Evolutionary conservation across 2,329 filamentous ascomycete genomes (phyloP), one percentile per base, ranked within the genome.

Genomic region (Arthrobotrys sinensis): DNA sequence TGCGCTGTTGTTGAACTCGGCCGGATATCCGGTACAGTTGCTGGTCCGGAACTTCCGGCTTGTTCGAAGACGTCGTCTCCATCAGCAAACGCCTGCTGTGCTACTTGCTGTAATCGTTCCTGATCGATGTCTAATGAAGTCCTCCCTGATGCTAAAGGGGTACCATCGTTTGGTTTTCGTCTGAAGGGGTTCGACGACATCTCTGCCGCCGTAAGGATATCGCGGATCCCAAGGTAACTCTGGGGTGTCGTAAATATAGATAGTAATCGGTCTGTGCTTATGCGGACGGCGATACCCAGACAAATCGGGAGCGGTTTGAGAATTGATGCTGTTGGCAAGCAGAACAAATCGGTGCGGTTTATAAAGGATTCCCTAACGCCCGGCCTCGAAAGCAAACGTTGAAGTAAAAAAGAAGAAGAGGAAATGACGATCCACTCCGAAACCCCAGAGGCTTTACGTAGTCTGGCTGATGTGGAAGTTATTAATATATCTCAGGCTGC

Each of bases 121-220:
- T 79, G 65, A 28, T 79, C 76, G 68, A 73, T 73, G 19, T 79
- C 76, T 5, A 79, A 40, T 40, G 76, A 79, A 45, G 68, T 73
- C 40, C 76, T 79, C 16, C 68, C 68, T n/a, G 76, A 79, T 32
- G 55, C 76, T 32, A 68, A 68, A 34, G 68, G 63, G 60, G 68
- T 73, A 36, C 69, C 63, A 46, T 77, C 64, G 53, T 69, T 73
- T 36, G 34, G 52, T 69, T 79, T 79, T 65, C 76, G 76, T 46
- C 76, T 63, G 34, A 79, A 79, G 21, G 76, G 76, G 55, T 79
- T 79, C 10, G 76, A 79, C 76, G 73, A 77, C 73, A 77, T 77
- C 60, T 71, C 73, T 77, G 73, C 60, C 73, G 73, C 60, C 50
- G 60, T 48, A 24, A 50, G 12, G 48, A 14, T 64, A 43, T 52